A percentile compares a stretch with the other conserved stretches of the same genome.
These are phyloP conservation scores for Harringtonia aguacate DNA, from an alignment of 2,329 filamentous ascomycete species.

Conservation along the genomic window DNA sequence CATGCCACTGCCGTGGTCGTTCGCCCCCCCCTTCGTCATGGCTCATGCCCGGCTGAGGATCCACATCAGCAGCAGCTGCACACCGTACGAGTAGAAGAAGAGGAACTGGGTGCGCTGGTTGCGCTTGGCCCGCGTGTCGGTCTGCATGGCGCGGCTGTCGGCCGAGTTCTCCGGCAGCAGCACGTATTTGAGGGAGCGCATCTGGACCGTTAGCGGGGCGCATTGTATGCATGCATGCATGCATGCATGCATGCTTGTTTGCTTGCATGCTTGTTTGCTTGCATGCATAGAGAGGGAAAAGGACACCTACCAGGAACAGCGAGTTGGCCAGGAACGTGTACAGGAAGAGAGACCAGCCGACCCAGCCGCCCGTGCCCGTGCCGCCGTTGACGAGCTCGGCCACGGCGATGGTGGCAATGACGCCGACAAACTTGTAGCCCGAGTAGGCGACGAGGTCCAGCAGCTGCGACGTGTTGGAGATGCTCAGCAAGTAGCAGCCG, in stretches of 20 bases:
- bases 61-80: conserved; percentile 96
- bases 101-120: conserved; percentile 85
- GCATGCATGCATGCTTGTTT: no score
- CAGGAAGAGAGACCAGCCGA: conserved; percentile 78
- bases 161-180: conserved; percentile 73
- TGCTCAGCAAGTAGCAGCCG: conserved; percentile 86
- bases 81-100: conserved; percentile 86
- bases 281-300: not conserved
- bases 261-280: no score
- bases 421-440: conserved; percentile 97
- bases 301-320: conserved; percentile 69
- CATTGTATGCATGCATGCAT: not conserved
- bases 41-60: conserved; percentile 37
- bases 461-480: conserved; percentile 87
- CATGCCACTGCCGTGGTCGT: no score
- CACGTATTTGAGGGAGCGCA: conserved; percentile 92
- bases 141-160: conserved; percentile 54
- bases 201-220: conserved; percentile 39
- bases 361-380: conserved; percentile 74
- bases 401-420: conserved; percentile 77
- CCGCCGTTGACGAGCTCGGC: conserved; percentile 70
- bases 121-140: conserved; percentile 72
- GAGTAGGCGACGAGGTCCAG: conserved; percentile 92
- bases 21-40: no score
- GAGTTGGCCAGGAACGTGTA: conserved; percentile 94